Evolutionary conservation across 1,139 yeast genomes (phyloP).

Genomic region (Zygosaccharomyces sapae): DNA sequence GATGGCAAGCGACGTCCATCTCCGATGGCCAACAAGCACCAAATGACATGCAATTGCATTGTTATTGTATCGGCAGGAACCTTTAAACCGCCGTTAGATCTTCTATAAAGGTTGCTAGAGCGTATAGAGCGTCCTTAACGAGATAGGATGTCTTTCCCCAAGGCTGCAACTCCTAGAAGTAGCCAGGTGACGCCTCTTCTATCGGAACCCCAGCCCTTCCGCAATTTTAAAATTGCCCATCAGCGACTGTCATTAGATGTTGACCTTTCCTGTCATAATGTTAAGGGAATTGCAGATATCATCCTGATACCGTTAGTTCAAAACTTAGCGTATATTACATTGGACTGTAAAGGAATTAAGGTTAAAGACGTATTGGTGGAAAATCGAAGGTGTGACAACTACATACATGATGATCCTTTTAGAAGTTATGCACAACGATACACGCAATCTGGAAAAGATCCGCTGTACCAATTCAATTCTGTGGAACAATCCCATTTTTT

Average conservation of each 20-base stretch:
- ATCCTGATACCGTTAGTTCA: slow-evolving; percentile 70
- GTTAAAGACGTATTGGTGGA: slow-evolving; percentile 57
- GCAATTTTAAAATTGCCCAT: slow-evolving; percentile 55
- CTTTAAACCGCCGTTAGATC: neutral
- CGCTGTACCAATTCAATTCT: slow-evolving; percentile 25
- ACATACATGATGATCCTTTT: slow-evolving; percentile 47
- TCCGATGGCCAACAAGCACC: neutral
- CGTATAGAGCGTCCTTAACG: slow-evolving; percentile 1
- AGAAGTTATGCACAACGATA: slow-evolving; percentile 27
- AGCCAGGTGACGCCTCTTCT: slow-evolving; percentile 11
- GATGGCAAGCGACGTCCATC: neutral
- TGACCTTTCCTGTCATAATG: slow-evolving; percentile 50
- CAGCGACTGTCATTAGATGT: slow-evolving; percentile 67
- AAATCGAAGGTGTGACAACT: slow-evolving; percentile 53
- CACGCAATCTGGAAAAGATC: slow-evolving; percentile 18
- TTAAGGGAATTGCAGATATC: slow-evolving; percentile 77
- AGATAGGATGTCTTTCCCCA: slow-evolving; percentile 17
- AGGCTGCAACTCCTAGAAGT: slow-evolving; percentile 18
- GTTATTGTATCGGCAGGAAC: neutral
- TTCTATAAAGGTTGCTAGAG: neutral
- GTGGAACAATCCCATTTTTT: slow-evolving; percentile 50
- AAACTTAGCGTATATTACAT: slow-evolving; percentile 51
- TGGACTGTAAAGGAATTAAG: slow-evolving; percentile 78
- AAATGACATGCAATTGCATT: neutral
- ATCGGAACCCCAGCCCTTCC: slow-evolving; percentile 16